Evolutionary conservation across 2,329 filamentous ascomycete genomes (phyloP), one percentile per base, ranked within the genome.

Genomic region (Pseudogymnoascus sp.): DNA sequence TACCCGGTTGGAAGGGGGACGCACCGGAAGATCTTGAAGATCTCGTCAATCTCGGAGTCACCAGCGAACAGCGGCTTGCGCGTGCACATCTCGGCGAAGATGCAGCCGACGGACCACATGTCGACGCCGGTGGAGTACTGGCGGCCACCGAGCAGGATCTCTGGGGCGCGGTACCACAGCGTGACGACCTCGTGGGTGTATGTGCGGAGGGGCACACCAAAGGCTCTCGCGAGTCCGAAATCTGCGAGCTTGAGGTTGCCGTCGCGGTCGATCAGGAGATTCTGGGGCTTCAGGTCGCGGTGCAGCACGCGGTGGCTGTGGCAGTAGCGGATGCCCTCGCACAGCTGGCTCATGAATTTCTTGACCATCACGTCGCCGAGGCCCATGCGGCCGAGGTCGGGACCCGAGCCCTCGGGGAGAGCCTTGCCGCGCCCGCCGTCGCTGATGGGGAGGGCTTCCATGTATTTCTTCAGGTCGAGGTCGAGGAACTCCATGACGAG

Each of bases 161-260:
- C 92, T 0, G 92, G 92, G 7, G 91, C 84, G 65, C 92, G 88
- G 75, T 96, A 96, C 92, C 92, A 96, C 63, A 96, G 82, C 1
- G 92, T 96, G 64, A 96, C 92, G 64, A 96, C 91, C 82, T 96
- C 92, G 76, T 96, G 92, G 59, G 92, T 96, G 76, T 96, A 96
- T 60, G 92, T 96, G 70, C 92, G 84, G 69, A 96, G 80, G 3
- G 92, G 92, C 14, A 96, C 92, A 75, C 92, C 92, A 72, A 96
- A 96, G 5, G 92, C 92, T 71, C 91, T 85, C 19, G 91, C 91
- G 67, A 96, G 81, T 74, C 91, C 91, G 71, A 96, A 96, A 82
- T 96, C 91, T 23, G 90, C 91, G 72, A 96, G 79, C 78, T 96
- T 96, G 68, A 96, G 81, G 76, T 96, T 95, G 63, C 91, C 91